Evolutionary conservation across 2,329 filamentous ascomycete genomes (phyloP).

Genomic region (Colletotrichum sp.): DNA sequence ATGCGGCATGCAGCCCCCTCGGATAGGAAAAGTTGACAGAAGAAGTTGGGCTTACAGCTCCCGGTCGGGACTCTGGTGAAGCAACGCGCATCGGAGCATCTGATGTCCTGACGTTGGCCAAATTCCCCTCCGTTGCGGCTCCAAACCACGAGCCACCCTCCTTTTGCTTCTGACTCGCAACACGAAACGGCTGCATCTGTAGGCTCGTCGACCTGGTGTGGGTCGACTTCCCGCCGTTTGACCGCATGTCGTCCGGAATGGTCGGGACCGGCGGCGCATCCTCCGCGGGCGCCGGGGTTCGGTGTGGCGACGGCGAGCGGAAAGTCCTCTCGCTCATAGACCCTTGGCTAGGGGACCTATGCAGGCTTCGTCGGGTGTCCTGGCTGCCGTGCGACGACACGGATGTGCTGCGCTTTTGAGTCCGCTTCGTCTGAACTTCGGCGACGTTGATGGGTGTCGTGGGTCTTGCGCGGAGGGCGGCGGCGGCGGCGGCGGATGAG

Average conservation of each 20-base stretch:
- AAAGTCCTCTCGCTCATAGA: constrained; percentile 94
- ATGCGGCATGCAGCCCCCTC: constrained; percentile 45
- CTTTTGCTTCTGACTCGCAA: constrained; percentile 58
- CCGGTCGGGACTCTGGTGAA: constrained; percentile 39
- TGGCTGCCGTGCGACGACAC: constrained; percentile 68
- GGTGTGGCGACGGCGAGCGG: constrained; percentile 65
- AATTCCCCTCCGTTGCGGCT: constrained; percentile 45
- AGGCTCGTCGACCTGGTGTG: constrained; percentile 43
- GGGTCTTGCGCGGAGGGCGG: constrained; percentile 80
- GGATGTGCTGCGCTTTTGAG: constrained; percentile 74
- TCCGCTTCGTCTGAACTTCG: constrained; percentile 88
- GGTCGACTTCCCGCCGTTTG: constrained; percentile 29
- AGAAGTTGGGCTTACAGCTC: constrained; percentile 52
- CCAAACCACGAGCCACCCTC: constrained; percentile 56
- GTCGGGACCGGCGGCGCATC: constrained; percentile 77
- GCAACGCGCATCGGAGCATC: constrained; percentile 44
- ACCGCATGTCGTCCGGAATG: constrained; percentile 60
- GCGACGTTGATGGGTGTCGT: constrained; percentile 80
- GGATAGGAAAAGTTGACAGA: constrained; percentile 68
- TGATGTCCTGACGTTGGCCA: constrained; percentile 48
- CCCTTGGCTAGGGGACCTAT: constrained; percentile 71
- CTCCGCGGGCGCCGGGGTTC: constrained; percentile 40
- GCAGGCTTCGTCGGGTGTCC: constrained; percentile 53
- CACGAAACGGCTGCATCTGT: constrained; percentile 53
- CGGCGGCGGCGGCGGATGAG: constrained; percentile 85